Evolutionary conservation across 2,329 filamentous ascomycete species (phyloP), one percentile per base, ranked within the genome.

Genomic region (Cladosporium sp.): DNA sequence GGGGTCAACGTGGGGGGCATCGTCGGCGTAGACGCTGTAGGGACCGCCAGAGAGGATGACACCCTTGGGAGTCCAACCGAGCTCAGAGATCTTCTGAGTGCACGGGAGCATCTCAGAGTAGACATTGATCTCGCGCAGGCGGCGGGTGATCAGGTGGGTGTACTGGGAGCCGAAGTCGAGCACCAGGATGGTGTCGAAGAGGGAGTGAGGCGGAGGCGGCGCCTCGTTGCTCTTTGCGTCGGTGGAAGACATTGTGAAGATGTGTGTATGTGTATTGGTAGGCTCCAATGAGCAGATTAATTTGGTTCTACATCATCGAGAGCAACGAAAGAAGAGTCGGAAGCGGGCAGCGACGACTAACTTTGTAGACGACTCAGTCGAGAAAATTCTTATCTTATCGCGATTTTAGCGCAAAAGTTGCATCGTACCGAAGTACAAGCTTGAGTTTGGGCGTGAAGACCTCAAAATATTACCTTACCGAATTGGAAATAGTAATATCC

Each of bases 31-130:
- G 63, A 97, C 93, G 2, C 90, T 93, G 78, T 87, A 89, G 15
- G 87, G 87, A 49, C 90, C 88, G 68, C 90, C 90, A 10, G 87
- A 90, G 11, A 93, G 82, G 65, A 96, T 90, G 70, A 98, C 88
- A 71, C 93, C 94, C 76, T 90, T 91, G 24, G 94, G 94, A 76
- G 88, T 92, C 83, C 86, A 96, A 57, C 83, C 77, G 38, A 97
- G 85, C 65, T 95, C 91, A 7, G 86, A 82, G 26, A 96, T 80
- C 82, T 94, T 94, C 74, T 90, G 88, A 55, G 90, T 96, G 80
- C 93, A 96, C 26, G 91, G 91, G 52, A 96, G 87, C 89, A 96
- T 90, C 82, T 97, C 93, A 68, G 88, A 88, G 83, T 91, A 97
- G 77, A 96, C 86, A 81, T 90, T 90, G 79, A 96, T 85, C 72